Conservation (phyloP, 192 early-diverging fungal genomes). For the Coemansia sp. region DNA sequence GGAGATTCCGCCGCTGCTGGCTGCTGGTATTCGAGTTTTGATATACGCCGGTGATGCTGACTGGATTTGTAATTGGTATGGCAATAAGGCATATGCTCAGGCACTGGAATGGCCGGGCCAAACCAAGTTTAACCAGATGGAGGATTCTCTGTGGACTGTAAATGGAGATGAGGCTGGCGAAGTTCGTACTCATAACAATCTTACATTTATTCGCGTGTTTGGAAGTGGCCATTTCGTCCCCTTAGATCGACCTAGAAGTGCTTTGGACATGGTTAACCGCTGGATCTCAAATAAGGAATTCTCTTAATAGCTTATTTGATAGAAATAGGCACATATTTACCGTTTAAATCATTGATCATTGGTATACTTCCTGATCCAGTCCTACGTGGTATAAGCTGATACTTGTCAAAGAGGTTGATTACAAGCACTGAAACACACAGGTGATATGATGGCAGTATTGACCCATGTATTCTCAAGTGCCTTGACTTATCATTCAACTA, state of each 20-base stretch:
- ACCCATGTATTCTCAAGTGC: too few relatives aligned
- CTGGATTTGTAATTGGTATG: conserved; percentile 90
- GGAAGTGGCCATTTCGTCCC: conserved; percentile 91
- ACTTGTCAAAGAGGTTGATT: neutral
- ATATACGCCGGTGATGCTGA: conserved; percentile 94
- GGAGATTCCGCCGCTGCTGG: conserved; percentile 72
- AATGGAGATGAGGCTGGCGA: conserved; percentile 65
- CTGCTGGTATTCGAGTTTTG: conserved; percentile 78
- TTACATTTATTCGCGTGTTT: conserved; percentile 87
- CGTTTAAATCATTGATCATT: neutral
- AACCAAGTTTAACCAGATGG: conserved; percentile 65
- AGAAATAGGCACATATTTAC: neutral
- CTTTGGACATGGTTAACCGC: conserved; percentile 84
- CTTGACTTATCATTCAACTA: too few relatives aligned
- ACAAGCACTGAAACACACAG: too few relatives aligned
- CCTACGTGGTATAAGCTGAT: neutral
- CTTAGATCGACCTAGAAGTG: conserved; percentile 84
- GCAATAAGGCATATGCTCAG: conserved; percentile 88
- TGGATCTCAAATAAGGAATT: conserved; percentile 65
- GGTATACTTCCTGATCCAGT: too few relatives aligned
- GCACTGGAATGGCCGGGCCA: conserved; percentile 84
- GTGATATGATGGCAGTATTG: too few relatives aligned
- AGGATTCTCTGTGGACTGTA: conserved; percentile 73
- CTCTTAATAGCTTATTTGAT: neutral
- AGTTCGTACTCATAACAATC: conserved; percentile 66